Evolutionary conservation across 1,284 basidiomycete species (phyloP), one percentile per base, ranked within the genome.

Genomic region (Marasmius fiardii): DNA sequence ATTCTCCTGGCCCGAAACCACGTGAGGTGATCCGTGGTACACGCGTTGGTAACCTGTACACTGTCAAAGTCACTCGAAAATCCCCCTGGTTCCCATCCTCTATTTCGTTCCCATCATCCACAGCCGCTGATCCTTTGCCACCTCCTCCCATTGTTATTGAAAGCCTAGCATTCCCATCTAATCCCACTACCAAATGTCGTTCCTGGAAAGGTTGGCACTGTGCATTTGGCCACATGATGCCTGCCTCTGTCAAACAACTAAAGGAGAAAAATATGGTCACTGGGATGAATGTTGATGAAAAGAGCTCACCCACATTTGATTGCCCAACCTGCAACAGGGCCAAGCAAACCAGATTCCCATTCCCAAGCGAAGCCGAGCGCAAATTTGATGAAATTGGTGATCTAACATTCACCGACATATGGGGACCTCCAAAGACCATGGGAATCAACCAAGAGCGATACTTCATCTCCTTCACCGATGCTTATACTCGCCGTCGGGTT

Each of bases 391-490:
- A 57, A 11, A 58, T 63, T 0, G 55, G 70, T 1, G 57, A 72
- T 26, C 51, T 70, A 6, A 55, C 74, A 7, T 70, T 71, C 51
- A 64, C 63, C 0, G 69, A 74, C 47, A 53, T 73, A 5, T 62
- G 65, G 49, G 69, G 70, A 18, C 71, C 63, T 4, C 58, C 71
- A 21, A 60, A 58, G 21, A 62, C 60, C 10, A 35, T 52, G 10
- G 56, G 65, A 8, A 33, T 51, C 8, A 43, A 55, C 7, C 66
- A 70, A 0, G 54, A 60, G 33, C 34, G 57, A 0, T 74, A 70
- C 51, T 70, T 67, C 59, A 61, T 71, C 8, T 58, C 66, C 1
- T 71, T 74, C 47, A 63, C 67, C 2, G 67, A 74, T 52, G 66
- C 74, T 48, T 59, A 56, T 54, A 57, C 51, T 14, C 54, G 63